Conservation (phyloP, 2,329 filamentous ascomycete genomes). For the Nothophaeocryptopus gaeumannii region DNA sequence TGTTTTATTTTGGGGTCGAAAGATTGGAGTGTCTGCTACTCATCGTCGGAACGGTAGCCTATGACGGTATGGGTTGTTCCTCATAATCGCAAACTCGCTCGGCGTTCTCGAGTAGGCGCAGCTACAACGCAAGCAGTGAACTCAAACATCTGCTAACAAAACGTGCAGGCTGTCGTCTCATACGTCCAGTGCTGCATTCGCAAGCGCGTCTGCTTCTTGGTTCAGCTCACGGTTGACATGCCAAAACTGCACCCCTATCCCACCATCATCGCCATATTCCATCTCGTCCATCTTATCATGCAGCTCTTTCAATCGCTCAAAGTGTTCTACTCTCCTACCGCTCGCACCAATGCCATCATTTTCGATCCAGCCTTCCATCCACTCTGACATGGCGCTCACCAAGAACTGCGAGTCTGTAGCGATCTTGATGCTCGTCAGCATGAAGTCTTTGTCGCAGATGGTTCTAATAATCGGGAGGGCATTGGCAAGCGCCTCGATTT, state of each 20-base stretch:
- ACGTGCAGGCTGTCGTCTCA: no score
- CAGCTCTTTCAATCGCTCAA: neutral
- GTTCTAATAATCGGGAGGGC: neutral
- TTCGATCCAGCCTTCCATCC: constrained; percentile 1
- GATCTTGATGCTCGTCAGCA: neutral
- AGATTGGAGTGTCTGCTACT: no score
- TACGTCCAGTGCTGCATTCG: neutral
- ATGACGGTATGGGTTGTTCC: no score
- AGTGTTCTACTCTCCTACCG: neutral
- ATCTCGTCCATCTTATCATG: neutral
- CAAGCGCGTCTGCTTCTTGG: neutral
- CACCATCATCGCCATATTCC: neutral
- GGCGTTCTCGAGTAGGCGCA: no score
- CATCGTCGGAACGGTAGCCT: no score
- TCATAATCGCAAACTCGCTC: no score
- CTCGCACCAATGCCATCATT: neutral
- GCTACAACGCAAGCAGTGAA: no score
- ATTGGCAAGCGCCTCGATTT: constrained; percentile 1
- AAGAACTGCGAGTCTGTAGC: neutral
- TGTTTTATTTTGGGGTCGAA: no score
- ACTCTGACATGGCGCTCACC: constrained; percentile 1
- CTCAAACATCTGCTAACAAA: no score
- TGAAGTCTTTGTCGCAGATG: neutral
- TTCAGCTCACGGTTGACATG: neutral
- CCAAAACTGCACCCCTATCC: neutral